These are phyloP conservation scores for Phytophthora ramorum DNA, from an alignment of 352 stramenopile species.

Conservation along the genomic window DNA sequence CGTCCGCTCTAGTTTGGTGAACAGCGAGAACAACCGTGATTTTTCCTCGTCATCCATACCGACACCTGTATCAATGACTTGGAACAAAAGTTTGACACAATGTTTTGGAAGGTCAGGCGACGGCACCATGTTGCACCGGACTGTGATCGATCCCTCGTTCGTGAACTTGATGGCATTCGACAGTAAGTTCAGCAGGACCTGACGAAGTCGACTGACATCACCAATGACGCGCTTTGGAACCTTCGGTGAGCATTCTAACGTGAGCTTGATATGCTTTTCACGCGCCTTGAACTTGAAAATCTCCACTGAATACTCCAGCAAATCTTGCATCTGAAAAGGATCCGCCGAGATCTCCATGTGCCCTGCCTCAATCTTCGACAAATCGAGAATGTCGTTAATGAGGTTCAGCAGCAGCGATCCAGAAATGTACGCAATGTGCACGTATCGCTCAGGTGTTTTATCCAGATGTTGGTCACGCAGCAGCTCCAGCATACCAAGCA, in stretches of 20 bases:
- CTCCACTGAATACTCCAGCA: slow-evolving; percentile 81
- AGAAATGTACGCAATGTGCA: slow-evolving; percentile 78
- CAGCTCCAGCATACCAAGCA: slow-evolving; percentile 82
- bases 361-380: slow-evolving; percentile 92
- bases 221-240: slow-evolving; percentile 66
- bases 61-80: slow-evolving; percentile 77
- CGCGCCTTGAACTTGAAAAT: slow-evolving; percentile 85
- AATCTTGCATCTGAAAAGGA: slow-evolving; percentile 76
- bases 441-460: slow-evolving; percentile 65
- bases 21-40: slow-evolving; percentile 66
- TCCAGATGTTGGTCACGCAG: slow-evolving; percentile 69
- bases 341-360: slow-evolving; percentile 85
- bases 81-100: slow-evolving; percentile 70
- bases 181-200: slow-evolving; percentile 78
- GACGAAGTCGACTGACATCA: slow-evolving; percentile 68
- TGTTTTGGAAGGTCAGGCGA: slow-evolving; percentile 58
- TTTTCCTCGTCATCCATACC: slow-evolving; percentile 76
- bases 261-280: slow-evolving; percentile 86
- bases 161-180: slow-evolving; percentile 88
- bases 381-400: slow-evolving; percentile 89
- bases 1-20: slow-evolving; percentile 72
- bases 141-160: slow-evolving; percentile 70
- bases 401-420: slow-evolving; percentile 72
- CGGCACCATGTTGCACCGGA: slow-evolving; percentile 66
- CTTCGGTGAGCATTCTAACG: slow-evolving; percentile 56